Conservation (phyloP, 768 basidiomycete species). For the Tylopilus subfusipes region DNA sequence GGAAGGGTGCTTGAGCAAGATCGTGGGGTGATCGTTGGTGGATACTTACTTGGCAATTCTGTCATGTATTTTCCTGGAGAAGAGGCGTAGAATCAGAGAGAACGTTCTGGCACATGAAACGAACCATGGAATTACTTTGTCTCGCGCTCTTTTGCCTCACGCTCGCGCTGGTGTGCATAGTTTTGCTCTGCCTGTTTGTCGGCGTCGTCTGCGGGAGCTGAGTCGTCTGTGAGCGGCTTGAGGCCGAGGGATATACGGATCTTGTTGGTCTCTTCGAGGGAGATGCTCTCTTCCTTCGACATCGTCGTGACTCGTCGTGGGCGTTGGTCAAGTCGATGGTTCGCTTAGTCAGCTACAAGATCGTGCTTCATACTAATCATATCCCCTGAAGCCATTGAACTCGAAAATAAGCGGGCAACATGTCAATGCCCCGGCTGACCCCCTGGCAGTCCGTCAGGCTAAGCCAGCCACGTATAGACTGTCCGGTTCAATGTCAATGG, state of each 20-base stretch:
- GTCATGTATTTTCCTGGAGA: slow-evolving; percentile 62
- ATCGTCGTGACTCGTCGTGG: slow-evolving; percentile 30
- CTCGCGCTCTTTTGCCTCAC: slow-evolving; percentile 67
- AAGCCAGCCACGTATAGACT: not conserved
- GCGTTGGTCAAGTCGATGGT: not conserved
- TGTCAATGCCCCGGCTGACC: not conserved
- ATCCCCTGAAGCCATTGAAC: too few relatives aligned
- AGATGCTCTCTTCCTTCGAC: slow-evolving; percentile 85
- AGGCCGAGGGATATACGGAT: slow-evolving; percentile 92
- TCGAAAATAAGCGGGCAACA: too few relatives aligned
- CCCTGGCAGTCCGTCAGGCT: too few relatives aligned
- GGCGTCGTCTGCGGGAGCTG: slow-evolving; percentile 61
- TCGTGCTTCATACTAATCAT: not conserved
- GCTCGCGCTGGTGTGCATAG: slow-evolving; percentile 68
- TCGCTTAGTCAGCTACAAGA: slow-evolving; percentile 12
- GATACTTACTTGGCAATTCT: slow-evolving; percentile 86
- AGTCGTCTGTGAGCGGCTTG: slow-evolving; percentile 86
- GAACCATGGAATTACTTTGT: slow-evolving; percentile 58
- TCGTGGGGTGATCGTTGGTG: not conserved
- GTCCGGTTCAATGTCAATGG: not conserved
- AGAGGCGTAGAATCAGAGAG: slow-evolving; percentile 24
- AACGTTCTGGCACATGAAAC: slow-evolving; percentile 12
- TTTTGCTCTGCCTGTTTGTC: slow-evolving; percentile 88
- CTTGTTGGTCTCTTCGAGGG: slow-evolving; percentile 93
- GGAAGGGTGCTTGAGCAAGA: slow-evolving; percentile 42